Evolutionary conservation across 2,329 filamentous ascomycete species (phyloP), one percentile per base, ranked within the genome.

Genomic region (Mariannaea sp.): DNA sequence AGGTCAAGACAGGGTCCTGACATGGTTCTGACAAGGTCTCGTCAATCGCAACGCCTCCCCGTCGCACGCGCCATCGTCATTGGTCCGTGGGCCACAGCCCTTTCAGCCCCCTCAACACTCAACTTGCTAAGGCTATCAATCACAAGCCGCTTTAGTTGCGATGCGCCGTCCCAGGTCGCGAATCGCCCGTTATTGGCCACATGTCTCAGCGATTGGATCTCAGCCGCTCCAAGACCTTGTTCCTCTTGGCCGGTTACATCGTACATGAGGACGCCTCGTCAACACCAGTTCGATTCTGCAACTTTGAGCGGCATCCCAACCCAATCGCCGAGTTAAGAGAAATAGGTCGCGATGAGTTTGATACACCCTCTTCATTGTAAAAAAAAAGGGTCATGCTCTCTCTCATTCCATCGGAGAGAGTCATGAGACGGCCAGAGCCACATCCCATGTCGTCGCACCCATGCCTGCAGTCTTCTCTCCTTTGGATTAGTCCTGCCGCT

Each of bases 1-100:
- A n/a, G n/a, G n/a, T n/a, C n/a, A n/a, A n/a, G n/a, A n/a, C n/a
- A n/a, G n/a, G n/a, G n/a, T n/a, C n/a, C n/a, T n/a, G n/a, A n/a
- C n/a, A n/a, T n/a, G n/a, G n/a, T n/a, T n/a, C n/a, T n/a, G 48
- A 33, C 39, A 42, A 26, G 36, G 17, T 24, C 35, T 61, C 59
- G 47, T 65, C 59, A 65, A 65, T 65, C 44, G 53, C n/a, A 51
- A 55, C 19, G 48, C 41, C 43, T 45, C 38, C 41, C 48, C 22
- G 22, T 43, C 24, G 49, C 62, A 65, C 61, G 60, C 58, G 47
- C 52, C 22, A 48, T 32, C 29, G 42, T 40, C 40, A 59, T 50
- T 64, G 62, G 62, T 20, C 44, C 40, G 40, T 54, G 43, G 39
- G 39, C 47, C 16, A 13, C 16, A 32, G 33, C 7, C 20, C 38